Conservation (phyloP, 495 filamentous ascomycete genomes). For the Clohesyomyces aquaticus region DNA sequence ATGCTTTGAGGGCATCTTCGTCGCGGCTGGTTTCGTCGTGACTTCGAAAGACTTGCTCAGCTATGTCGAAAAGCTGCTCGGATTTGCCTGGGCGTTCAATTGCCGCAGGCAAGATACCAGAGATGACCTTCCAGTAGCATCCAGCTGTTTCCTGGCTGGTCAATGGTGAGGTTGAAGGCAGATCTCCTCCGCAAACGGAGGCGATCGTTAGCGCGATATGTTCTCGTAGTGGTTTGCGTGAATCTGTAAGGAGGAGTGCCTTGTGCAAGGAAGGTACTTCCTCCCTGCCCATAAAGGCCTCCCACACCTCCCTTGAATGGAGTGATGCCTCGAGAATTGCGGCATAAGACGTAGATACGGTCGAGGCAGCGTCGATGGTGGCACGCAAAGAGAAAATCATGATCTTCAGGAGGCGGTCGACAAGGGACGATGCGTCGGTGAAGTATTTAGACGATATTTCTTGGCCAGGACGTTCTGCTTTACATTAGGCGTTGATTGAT, state of each 20-base stretch:
- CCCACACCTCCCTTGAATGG: conserved; percentile 63
- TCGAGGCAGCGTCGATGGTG: conserved; percentile 7
- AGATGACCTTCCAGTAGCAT: conserved; percentile 60
- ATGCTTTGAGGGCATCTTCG: conserved; percentile 31
- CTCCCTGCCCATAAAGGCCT: conserved; percentile 53
- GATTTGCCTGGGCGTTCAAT: conserved; percentile 52
- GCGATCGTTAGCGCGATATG: conserved; percentile 47
- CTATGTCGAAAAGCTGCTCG: conserved; percentile 61
- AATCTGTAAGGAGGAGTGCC: conserved; percentile 49
- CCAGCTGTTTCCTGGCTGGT: conserved; percentile 44
- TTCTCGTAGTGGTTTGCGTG: conserved; percentile 46
- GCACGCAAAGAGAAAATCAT: conserved; percentile 10
- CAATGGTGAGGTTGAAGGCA: conserved; percentile 29
- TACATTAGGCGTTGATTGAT: conserved; percentile 30
- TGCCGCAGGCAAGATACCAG: conserved; percentile 54
- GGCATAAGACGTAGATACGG: conserved; percentile 60
- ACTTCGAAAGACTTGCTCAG: conserved; percentile 37
- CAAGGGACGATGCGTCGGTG: conserved; percentile 33
- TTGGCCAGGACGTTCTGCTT: conserved; percentile 40
- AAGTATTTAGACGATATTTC: conserved; percentile 39
- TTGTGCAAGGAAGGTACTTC: conserved; percentile 53
- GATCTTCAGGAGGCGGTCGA: conserved; percentile 31
- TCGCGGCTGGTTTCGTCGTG: conserved; percentile 34
- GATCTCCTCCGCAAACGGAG: conserved; percentile 34
- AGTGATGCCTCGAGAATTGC: conserved; percentile 68